phyloP scores from a whole-genome alignment of 78 protist genomes.

The Dictyostelium capitatum region DNA sequence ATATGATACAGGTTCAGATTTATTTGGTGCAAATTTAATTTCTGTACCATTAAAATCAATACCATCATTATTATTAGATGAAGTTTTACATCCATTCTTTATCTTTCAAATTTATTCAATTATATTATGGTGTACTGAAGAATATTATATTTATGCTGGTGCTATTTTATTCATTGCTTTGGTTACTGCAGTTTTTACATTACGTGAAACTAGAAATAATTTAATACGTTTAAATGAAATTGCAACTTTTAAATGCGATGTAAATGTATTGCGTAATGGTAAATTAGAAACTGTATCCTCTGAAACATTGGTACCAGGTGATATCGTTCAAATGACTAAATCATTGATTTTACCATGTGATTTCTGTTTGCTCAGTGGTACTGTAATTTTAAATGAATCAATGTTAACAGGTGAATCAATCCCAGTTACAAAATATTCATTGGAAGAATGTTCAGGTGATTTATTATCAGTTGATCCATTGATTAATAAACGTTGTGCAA shows the following conservation, averaged over 20 bases:
- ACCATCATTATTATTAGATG: slow-evolving; percentile 83
- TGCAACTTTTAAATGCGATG: slow-evolving; percentile 31
- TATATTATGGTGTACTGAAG: slow-evolving; percentile 89
- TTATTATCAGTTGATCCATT: slow-evolving; percentile 4
- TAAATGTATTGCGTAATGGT: slow-evolving; percentile 34
- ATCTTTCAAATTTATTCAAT: slow-evolving; percentile 90
- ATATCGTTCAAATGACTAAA: slow-evolving; percentile 35
- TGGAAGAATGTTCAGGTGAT: slow-evolving; percentile 63
- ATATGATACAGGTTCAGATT: slow-evolving; percentile 2
- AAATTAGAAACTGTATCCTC: background rate
- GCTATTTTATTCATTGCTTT: slow-evolving; percentile 88
- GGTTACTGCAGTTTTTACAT: slow-evolving; percentile 44
- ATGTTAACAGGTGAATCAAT: slow-evolving; percentile 98
- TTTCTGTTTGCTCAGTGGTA: slow-evolving; percentile 93
- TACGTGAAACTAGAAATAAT: slow-evolving; percentile 62
- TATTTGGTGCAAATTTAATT: slow-evolving; percentile 45
- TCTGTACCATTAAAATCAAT: slow-evolving; percentile 72
- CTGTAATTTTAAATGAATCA: slow-evolving; percentile 95
- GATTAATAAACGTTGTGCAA: slow-evolving; percentile 46
- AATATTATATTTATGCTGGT: slow-evolving; percentile 88
- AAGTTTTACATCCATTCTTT: slow-evolving; percentile 93
- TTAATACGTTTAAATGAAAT: slow-evolving; percentile 50
- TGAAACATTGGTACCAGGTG: slow-evolving; percentile 66
- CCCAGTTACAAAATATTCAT: slow-evolving; percentile 86
- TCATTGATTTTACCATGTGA: slow-evolving; percentile 91